phyloP scores from a whole-genome alignment of 1,284 basidiomycete species.

The Ceratobasidium sp. region DNA sequence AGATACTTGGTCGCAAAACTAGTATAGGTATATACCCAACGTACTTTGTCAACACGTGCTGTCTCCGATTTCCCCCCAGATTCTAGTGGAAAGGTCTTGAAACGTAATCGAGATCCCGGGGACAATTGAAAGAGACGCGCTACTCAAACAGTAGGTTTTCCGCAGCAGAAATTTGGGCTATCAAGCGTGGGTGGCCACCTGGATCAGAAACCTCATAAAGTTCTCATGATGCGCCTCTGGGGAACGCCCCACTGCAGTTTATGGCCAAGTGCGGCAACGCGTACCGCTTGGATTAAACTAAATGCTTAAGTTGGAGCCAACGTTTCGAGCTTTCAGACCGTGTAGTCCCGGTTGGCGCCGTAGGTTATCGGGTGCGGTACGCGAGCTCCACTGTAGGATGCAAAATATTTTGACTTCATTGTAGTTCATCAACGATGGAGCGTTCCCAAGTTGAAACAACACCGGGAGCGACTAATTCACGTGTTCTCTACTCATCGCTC shows the following conservation, averaged over 20 bases:
- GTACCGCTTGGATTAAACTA: not conserved
- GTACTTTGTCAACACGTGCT: not conserved
- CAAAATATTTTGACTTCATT: not conserved
- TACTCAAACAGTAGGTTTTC: not conserved
- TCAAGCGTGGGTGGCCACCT: not conserved
- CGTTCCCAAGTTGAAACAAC: not conserved
- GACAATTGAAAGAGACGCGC: not conserved
- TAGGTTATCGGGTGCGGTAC: not conserved
- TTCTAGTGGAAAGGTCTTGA: not conserved
- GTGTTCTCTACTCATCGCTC: conserved; percentile 9
- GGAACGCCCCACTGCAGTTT: not conserved
- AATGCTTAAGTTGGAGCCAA: not conserved
- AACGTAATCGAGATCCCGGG: not conserved
- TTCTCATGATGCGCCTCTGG: not conserved
- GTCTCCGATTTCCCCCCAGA: too few relatives aligned
- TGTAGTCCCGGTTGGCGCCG: not conserved
- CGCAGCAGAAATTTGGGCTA: not conserved
- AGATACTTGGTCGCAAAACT: too few relatives aligned
- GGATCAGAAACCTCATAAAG: not conserved
- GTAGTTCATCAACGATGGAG: not conserved
- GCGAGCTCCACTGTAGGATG: not conserved
- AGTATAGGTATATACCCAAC: too few relatives aligned
- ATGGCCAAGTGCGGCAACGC: not conserved
- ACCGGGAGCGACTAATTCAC: conserved; percentile 5
- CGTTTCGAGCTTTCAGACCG: not conserved